Percentiles rank a stretch among this genome's conserved stretches.
Conservation (phyloP, 2,329 filamentous ascomycete genomes). For the Pseudogymnoascus sp. region DNA sequence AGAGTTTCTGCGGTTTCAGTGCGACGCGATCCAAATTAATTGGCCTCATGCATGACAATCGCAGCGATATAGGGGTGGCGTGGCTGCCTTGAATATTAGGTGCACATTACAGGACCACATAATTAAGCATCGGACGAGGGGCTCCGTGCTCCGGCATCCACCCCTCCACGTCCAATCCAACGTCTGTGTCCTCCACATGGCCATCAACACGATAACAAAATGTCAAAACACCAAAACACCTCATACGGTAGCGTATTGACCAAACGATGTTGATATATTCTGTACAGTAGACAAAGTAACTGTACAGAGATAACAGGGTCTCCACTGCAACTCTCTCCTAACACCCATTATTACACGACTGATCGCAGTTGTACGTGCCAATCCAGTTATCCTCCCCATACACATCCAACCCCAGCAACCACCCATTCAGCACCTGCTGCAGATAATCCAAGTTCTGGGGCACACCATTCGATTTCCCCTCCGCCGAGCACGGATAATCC, state of each 20-base stretch:
- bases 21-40: not conserved
- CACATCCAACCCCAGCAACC: constrained; percentile 29
- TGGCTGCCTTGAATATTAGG: not conserved
- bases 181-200: not conserved
- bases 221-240: not conserved
- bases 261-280: not conserved
- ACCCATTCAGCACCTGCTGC: constrained; percentile 31
- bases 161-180: not conserved
- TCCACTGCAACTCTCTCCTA: not conserved
- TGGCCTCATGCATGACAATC: not conserved
- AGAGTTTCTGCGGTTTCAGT: not conserved
- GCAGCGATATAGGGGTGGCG: not conserved
- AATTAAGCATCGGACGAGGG: not conserved
- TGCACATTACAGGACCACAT: not conserved
- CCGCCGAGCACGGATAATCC: constrained; percentile 24
- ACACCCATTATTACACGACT: not conserved
- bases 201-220: not conserved
- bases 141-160: not conserved
- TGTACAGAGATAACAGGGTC: not conserved
- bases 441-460: constrained; percentile 32
- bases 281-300: not conserved
- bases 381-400: constrained; percentile 3
- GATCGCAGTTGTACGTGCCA: constrained; percentile 1
- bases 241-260: not conserved
- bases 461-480: constrained; percentile 24